These are phyloP conservation scores for Coffea humblotiana DNA, from an alignment of 305 asterid genomes.

Conservation along the genomic window DNA sequence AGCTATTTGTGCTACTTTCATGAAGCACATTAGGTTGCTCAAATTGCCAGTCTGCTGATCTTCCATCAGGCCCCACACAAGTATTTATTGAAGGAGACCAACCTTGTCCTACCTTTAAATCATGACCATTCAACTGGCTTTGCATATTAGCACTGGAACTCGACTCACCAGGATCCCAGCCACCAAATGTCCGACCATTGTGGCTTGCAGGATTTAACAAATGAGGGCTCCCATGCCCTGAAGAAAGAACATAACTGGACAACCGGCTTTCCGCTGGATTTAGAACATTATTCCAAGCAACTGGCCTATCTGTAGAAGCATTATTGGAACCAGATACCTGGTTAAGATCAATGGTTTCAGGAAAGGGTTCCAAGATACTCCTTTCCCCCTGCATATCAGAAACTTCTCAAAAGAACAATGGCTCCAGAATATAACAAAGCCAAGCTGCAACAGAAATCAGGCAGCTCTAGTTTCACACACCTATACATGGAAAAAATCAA, in stretches of 20 bases:
- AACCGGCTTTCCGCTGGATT: conserved; percentile 56
- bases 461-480: conserved; percentile 8
- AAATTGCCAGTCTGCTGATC: conserved; percentile 45
- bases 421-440: conserved; percentile 5
- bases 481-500: background rate
- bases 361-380: conserved; percentile 57
- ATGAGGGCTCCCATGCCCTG: conserved; percentile 33
- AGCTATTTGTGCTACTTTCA: conserved; percentile 21
- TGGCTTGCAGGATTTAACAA: conserved; percentile 30
- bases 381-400: conserved; percentile 65
- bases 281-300: conserved; percentile 46
- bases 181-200: conserved; percentile 33
- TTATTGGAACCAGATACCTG: conserved; percentile 57
- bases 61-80: conserved; percentile 35
- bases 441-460: background rate
- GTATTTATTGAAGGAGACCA: conserved; percentile 51
- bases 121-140: conserved; percentile 27
- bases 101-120: conserved; percentile 37
- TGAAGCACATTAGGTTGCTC: conserved; percentile 34
- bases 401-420: conserved; percentile 7
- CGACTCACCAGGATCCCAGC: conserved; percentile 77
- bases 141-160: conserved; percentile 54
- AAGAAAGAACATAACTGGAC: conserved; percentile 43
- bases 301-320: conserved; percentile 46
- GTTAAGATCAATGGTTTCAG: conserved; percentile 71